A percentile compares a stretch with the other conserved stretches of the same genome.
Conservation (phyloP, 805 yeast genomes). For the Ogataea zsoltii region DNA sequence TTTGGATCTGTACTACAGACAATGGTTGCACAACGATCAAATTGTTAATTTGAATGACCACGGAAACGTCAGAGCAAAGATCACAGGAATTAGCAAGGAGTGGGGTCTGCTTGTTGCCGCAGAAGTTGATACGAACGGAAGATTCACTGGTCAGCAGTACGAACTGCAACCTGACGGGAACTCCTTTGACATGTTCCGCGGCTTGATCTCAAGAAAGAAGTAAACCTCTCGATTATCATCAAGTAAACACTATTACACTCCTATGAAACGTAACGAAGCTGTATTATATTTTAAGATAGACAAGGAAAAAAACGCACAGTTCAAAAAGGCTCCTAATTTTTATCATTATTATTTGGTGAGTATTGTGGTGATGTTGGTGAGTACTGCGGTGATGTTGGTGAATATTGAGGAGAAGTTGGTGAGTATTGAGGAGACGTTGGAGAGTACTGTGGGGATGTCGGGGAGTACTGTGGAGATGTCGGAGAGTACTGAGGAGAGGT, state of each 20-base stretch:
- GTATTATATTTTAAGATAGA: constrained; percentile 20
- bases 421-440: constrained; percentile 69
- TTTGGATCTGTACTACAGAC: constrained; percentile 66
- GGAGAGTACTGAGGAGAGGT: constrained; percentile 73
- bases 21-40: constrained; percentile 86
- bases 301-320: constrained; percentile 17
- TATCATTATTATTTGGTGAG: constrained; percentile 49
- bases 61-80: constrained; percentile 53
- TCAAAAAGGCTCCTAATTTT: constrained; percentile 17
- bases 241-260: neutral
- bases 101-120: constrained; percentile 82
- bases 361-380: constrained; percentile 75
- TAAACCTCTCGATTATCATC: too few relatives aligned
- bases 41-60: constrained; percentile 57
- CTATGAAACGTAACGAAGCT: constrained; percentile 8
- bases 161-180: constrained; percentile 96
- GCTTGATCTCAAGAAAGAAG: constrained; percentile 68
- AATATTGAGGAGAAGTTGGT: constrained; percentile 75
- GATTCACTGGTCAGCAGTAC: constrained; percentile 53
- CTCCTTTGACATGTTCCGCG: constrained; percentile 92
- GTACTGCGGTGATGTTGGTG: constrained; percentile 78
- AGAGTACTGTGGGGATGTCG: constrained; percentile 64
- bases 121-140: constrained; percentile 51
- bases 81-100: constrained; percentile 80
- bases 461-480: constrained; percentile 75